Evolutionary conservation across 2,329 filamentous ascomycete genomes (phyloP).

Genomic region (Corynespora cassiicola): DNA sequence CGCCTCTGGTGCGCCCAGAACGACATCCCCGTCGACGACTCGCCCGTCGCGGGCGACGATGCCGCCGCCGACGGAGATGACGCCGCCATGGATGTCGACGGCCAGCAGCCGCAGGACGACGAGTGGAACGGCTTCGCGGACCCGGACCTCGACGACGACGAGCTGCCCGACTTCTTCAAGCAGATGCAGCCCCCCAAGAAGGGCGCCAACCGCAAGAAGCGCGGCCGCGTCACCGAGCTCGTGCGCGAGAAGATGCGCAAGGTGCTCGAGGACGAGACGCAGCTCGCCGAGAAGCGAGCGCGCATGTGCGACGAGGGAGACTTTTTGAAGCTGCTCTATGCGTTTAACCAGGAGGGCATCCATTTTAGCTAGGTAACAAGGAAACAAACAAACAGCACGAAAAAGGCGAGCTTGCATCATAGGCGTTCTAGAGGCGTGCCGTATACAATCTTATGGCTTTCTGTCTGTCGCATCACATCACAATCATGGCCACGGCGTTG

Average conservation of each 20-base stretch:
- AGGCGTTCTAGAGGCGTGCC: no score
- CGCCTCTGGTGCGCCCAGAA: slow-evolving; percentile 89
- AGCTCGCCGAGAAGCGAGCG: slow-evolving; percentile 79
- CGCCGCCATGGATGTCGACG: slow-evolving; percentile 56
- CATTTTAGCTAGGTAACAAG: slow-evolving; percentile 81
- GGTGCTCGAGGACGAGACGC: slow-evolving; percentile 81
- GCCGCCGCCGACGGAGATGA: slow-evolving; percentile 50
- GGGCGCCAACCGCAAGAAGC: slow-evolving; percentile 70
- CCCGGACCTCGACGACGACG: slow-evolving; percentile 68
- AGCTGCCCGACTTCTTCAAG: slow-evolving; percentile 85
- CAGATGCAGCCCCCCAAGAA: slow-evolving; percentile 58
- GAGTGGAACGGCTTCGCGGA: slow-evolving; percentile 59
- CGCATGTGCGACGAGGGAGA: slow-evolving; percentile 92
- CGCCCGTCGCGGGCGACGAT: slow-evolving; percentile 45
- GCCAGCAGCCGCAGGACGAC: slow-evolving; percentile 48
- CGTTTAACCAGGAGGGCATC: slow-evolving; percentile 91
- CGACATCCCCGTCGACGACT: slow-evolving; percentile 77
- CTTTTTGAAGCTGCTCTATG: slow-evolving; percentile 80
- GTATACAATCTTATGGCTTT: no score
- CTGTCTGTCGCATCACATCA: no score
- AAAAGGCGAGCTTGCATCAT: no score
- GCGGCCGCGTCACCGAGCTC: slow-evolving; percentile 79
- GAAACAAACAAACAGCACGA: no score
- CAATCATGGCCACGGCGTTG: no score
- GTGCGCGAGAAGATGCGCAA: slow-evolving; percentile 87